Evolutionary conservation across 495 filamentous ascomycete species (phyloP), one percentile per base, ranked within the genome.

Genomic region (Xylaria bambusicola): DNA sequence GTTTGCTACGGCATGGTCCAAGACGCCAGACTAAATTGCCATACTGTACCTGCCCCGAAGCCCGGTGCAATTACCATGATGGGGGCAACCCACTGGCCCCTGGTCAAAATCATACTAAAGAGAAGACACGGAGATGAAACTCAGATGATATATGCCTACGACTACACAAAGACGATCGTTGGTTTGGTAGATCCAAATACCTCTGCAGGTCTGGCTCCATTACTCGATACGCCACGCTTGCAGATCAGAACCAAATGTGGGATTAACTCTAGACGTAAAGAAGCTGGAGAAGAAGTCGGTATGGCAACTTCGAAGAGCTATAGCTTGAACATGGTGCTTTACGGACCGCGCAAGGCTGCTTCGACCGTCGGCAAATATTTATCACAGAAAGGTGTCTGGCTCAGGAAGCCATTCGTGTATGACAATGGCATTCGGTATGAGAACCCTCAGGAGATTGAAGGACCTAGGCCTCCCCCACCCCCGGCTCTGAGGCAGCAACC

Each of bases 1-100:
- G 88, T 97, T 24, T 97, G 94, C 73, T 92, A 90, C 68, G 94
- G 94, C 7, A 87, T 86, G 69, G 67, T 97, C 18, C 84, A 91
- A 36, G 78, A 80, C 18, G 86, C 87, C 3, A 86, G 74, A 50
- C 75, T 96, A 56, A 86, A 87, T 38, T 86, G 89, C 18, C 78
- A 85, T 60, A 66, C 74, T 13, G 82, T 96, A 1, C 93, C 87
- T 3, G 75, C 71, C 2, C 82, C 89, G 0, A 87, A 84, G 60
- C 85, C 86, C 2, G 75, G 77, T 15, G 73, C 78, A n/a, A 77
- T 83, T 48, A 71, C 78, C 13, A 62, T 73, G n/a, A 78, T 84
- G 45, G 74, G 75, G 27, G 60, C 72, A 45, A 66, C 27, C 6
- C 75, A 81, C 47, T 94, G 90, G 89, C 88, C 90, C 0, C 74